Evolutionary conservation across 106 monocot genomes (phyloP), one percentile per base, ranked within the genome.

Genomic region (Apostasia ramifera): DNA sequence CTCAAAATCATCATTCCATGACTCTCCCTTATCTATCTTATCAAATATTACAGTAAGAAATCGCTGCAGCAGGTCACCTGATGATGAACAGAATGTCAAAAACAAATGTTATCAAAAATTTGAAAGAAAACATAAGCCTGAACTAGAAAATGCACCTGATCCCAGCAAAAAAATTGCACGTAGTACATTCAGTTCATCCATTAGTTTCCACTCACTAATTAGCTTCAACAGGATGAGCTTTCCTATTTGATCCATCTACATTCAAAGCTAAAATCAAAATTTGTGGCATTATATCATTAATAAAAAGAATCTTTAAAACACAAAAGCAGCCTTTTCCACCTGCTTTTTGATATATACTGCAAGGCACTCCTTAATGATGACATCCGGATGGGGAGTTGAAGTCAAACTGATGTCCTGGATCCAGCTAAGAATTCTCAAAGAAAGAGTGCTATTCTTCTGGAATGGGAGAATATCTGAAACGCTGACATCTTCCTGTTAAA

Each of bases 1-100:
- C 75, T 97, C 95, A 74, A 97, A 97, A 64, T 97, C 95, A 92
- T 97, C 95, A 77, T 89, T 89, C 92, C 84, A 97, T 40, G 80
- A 74, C 40, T 91, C 89, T 61, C 92, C 89, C 53, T 73, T 89
- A 66, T 92, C 89, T 47, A 92, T 77, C 61, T 81, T 92, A 53
- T 85, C 75, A 79, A 92, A 97, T 55, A 85, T 82, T 40, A 83
- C 84, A 42, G 71, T 64, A 67, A 86, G 73, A 63, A 97, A 92
- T 69, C 89, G 84, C 81, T 97, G 89, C 72, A 97, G 77, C 65
- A 97, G 66, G 64, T 97, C 95, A 78, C 95, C 95, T 97, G 82
- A 66, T 74, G 44, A 69, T 53, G 61, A 6, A 56, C 40, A 44
- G 61, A 8, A 53, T 64, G 2, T 63, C 58, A 66, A 38, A n/a